Conservation (phyloP, 495 filamentous ascomycete species). For the Lasiosphaeria hispida region DNA sequence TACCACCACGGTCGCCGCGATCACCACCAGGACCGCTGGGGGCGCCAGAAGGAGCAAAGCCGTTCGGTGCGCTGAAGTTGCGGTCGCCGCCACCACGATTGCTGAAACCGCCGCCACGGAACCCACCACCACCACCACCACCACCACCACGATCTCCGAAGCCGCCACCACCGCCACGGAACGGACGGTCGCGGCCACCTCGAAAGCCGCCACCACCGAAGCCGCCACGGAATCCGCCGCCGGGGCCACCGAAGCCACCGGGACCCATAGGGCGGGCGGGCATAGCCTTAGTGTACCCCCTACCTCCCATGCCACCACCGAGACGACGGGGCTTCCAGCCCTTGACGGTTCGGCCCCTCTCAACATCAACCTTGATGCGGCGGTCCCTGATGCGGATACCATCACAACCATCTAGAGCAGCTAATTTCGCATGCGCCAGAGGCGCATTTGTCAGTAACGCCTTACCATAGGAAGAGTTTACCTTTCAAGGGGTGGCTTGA, state of each 20-base stretch:
- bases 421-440: conserved; percentile 53
- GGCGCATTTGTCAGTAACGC: conserved; percentile 56
- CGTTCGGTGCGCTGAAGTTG: background rate
- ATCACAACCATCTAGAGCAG: conserved; percentile 64
- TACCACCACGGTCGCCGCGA: conserved; percentile 17
- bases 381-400: conserved; percentile 90
- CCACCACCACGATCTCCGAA: conserved; percentile 57
- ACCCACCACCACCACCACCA: conserved; percentile 54
- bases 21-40: background rate
- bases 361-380: conserved; percentile 90
- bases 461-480: conserved; percentile 48
- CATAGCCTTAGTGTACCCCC: conserved; percentile 85
- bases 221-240: conserved; percentile 30
- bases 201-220: conserved; percentile 62
- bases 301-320: conserved; percentile 88
- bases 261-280: conserved; percentile 72
- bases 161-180: conserved; percentile 52
- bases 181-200: conserved; percentile 55
- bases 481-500: conserved; percentile 19
- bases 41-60: too few species aligned
- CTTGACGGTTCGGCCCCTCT: conserved; percentile 90
- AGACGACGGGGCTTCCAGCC: conserved; percentile 92
- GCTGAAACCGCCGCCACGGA: conserved; percentile 41
- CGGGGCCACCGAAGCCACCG: conserved; percentile 61
- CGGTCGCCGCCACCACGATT: conserved; percentile 41